These are phyloP conservation scores for Claviceps sp. DNA, from an alignment of 2,329 filamentous ascomycete genomes.

Conservation along the genomic window DNA sequence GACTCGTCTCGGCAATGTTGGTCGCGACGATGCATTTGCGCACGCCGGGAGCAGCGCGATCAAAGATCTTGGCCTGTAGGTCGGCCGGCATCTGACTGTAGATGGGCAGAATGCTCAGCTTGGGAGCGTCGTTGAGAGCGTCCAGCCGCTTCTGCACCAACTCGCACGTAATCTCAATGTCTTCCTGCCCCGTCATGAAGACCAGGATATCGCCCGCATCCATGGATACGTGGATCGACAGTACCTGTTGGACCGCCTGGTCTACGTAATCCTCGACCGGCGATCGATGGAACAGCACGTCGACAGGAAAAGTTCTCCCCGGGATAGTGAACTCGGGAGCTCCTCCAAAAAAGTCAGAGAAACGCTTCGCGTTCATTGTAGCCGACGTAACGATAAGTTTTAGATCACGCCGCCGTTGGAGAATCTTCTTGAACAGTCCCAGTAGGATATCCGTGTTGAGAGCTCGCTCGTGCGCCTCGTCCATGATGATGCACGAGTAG, in stretches of 20 bases:
- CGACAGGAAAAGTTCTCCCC: constrained; percentile 90
- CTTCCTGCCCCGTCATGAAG: constrained; percentile 98
- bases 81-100: constrained; percentile 99
- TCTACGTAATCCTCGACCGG: constrained; percentile 98
- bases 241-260: constrained; percentile 86
- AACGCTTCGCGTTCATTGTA: constrained; percentile 95
- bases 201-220: constrained; percentile 86
- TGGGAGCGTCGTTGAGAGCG: constrained; percentile 84
- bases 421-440: constrained; percentile 94
- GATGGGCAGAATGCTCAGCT: constrained; percentile 87
- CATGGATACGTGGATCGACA: constrained; percentile 94
- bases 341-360: constrained; percentile 90
- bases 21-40: constrained; percentile 97
- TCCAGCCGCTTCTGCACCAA: constrained; percentile 77
- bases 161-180: constrained; percentile 95
- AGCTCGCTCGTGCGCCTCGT: constrained; percentile 93
- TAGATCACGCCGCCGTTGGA: constrained; percentile 75
- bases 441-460: constrained; percentile 95
- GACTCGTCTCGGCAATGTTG: constrained; percentile 94
- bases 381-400: constrained; percentile 97
- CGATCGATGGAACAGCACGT: constrained; percentile 87
- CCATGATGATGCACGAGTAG: constrained; percentile 98
- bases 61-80: constrained; percentile 94
- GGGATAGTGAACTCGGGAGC: constrained; percentile 95
- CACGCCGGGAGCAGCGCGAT: constrained; percentile 76